Evolutionary conservation across 164 flowering plant genomes (phyloP), one percentile per base, ranked within the genome.

Genomic region (Annona cherimola): DNA sequence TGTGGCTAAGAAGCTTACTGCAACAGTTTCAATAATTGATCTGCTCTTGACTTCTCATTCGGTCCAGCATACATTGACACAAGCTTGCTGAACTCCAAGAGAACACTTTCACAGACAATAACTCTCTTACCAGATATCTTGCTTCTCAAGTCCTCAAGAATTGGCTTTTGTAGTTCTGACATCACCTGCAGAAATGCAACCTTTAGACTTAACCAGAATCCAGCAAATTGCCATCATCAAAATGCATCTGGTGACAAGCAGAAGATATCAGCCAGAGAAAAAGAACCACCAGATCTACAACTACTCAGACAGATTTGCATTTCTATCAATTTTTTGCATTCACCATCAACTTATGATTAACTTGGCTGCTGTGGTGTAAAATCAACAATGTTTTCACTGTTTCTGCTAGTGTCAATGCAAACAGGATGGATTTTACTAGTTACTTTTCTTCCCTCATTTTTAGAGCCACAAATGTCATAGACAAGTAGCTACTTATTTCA

Each of bases 1-100:
- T 12, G 2, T 66, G 16, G 55, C 44, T 8, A 73, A 70, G 8
- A 66, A 79, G 80, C 90, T 89, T 77, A 92, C 98, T 68, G 61
- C 69, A 95, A 78, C 50, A 73, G 54, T 46, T 87, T 82, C 35
- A 95, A 84, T 70, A 90, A 79, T 41, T 71, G 76, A 70, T 79
- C 80, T 63, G 94, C 94, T 81, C 99, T 89, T 50, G 68, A 70
- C 77, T 81, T 88, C 82, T 93, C 99, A 67, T 82, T 88, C 35
- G 85, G 80, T 62, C 98, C 98, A 35, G 96, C 98, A 79, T 87
- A 90, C 92, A 90, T 86, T 46, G 81, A 79, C 4, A 95, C 84
- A 46, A 95, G 81, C 74, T 88, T 89, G 84, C 85, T 83, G 84
- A 93, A 95, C 81, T 93, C 99, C 12, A 76, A 77, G 70, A 63